Base-by-base conservation (phyloP, 306 rosid genomes). In the Fagus crenata region DNA sequence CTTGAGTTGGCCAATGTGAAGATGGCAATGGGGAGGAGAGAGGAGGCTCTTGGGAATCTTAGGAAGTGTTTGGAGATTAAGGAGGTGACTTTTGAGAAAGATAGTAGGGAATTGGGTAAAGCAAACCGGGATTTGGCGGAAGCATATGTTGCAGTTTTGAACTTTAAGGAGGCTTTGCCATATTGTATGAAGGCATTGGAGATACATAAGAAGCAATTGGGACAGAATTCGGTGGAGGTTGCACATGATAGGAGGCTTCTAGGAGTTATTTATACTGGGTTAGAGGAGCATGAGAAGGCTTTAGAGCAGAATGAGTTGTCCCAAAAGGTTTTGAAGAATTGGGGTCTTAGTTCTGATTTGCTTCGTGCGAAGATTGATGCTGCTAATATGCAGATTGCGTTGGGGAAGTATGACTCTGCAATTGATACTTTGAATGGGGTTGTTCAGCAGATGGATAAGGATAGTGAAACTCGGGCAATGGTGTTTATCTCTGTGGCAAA, bases 21-120 rank as follows among this genome's bases (percentile, higher is more conserved):
- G 87, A 94, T 79, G 0, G 98, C 93, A 31, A 84, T 90, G 96
- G 97, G 98, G 64, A 86, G 96, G 87, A 92, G 98, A 79, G 98
- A 92, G 77, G 97, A 94, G 88, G 98, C 96, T 12, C 84, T 94
- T 53, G 92, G 58, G 65, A 87, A 90, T 88, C 92, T 90, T 70
- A 85, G 79, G 76, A 89, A 82, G 90, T 94, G 97, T 88, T 80
- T 94, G 75, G 94, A 89, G 77, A 94, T 94, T 77, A 92, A 92
- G 82, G 95, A 92, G 84, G 80, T 68, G 76, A 92, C 88, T 78
- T 85, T 92, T 83, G 92, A 88, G 89, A 80, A 88, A 76, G 96
- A 85, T 71, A 84, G 91, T 83, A 77, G 53, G 12, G 97, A 92
- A 54, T 67, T 94, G 78, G 97, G 96, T 17, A 92, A 89, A 79